Evolutionary conservation across 1,139 yeast genomes (phyloP).

Genomic region (Pneumocystis oryctolagi): DNA sequence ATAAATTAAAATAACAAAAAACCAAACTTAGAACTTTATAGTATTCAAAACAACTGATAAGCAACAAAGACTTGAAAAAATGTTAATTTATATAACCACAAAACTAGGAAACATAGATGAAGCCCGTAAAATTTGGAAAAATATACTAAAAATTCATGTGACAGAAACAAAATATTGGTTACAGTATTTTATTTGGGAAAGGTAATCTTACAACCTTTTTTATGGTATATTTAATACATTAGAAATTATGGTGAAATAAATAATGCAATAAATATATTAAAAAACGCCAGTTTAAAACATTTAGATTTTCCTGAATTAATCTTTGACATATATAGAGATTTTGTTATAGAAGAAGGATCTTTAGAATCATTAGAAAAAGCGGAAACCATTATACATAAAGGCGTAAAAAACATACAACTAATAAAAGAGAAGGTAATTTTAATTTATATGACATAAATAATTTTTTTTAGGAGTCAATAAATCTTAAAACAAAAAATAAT

Average conservation of each 20-base stretch:
- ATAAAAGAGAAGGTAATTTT: not conserved
- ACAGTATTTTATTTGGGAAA: slow-evolving; percentile 30
- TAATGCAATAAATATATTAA: slow-evolving; percentile 20
- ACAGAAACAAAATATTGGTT: slow-evolving; percentile 38
- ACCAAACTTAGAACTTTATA: not conserved
- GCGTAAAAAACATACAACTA: not conserved
- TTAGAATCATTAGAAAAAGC: slow-evolving; percentile 21
- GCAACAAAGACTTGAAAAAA: not conserved
- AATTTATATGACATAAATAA: not conserved
- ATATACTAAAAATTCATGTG: slow-evolving; percentile 24
- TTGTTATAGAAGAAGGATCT: slow-evolving; percentile 29
- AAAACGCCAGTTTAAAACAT: slow-evolving; percentile 21
- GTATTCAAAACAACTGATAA: not conserved
- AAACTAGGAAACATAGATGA: slow-evolving; percentile 8
- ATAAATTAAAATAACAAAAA: not conserved
- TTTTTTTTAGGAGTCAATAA: not conserved
- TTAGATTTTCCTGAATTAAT: slow-evolving; percentile 42
- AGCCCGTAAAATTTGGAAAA: slow-evolving; percentile 24
- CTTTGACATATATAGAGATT: slow-evolving; percentile 33
- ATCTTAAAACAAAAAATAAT: not conserved
- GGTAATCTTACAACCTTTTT: slow-evolving; percentile 19
- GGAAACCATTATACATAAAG: slow-evolving; percentile 9
- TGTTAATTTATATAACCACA: slow-evolving; percentile 7
- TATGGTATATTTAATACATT: not conserved
- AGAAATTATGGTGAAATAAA: slow-evolving; percentile 3